Conservation (phyloP, 106 monocot genomes). For the Acorus calamus region DNA sequence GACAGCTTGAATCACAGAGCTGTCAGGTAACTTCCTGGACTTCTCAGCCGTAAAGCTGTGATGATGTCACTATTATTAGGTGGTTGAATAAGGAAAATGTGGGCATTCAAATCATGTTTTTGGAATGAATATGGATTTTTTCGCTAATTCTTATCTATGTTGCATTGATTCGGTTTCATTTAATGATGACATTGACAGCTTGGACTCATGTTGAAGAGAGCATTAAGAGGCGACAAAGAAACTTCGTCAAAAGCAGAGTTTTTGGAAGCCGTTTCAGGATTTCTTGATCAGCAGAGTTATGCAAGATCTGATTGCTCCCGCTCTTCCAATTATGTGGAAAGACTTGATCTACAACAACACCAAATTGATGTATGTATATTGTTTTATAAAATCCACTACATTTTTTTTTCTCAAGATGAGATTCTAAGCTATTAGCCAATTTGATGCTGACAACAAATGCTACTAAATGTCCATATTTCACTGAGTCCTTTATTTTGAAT, state of each 20-base stretch:
- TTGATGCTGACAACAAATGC: too few species aligned
- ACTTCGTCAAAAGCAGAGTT: constrained; percentile 15
- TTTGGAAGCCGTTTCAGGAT: constrained; percentile 11
- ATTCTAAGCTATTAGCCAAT: too few species aligned
- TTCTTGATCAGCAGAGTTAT: constrained; percentile 10
- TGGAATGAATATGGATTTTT: not conserved
- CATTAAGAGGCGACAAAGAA: constrained; percentile 13
- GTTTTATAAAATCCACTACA: too few species aligned
- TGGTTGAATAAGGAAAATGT: too few species aligned
- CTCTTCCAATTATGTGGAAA: constrained; percentile 4
- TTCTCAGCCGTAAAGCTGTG: not conserved
- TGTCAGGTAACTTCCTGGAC: constrained; percentile 15
- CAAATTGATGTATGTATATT: constrained; percentile 19
- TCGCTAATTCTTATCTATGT: not conserved
- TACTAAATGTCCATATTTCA: too few species aligned
- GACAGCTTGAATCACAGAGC: constrained; percentile 17
- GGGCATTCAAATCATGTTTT: too few species aligned
- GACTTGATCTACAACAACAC: constrained; percentile 19
- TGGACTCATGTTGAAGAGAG: constrained; percentile 21
- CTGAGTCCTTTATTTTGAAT: too few species aligned
- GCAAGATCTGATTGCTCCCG: not conserved
- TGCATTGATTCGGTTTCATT: not conserved
- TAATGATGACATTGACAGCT: constrained; percentile 10
- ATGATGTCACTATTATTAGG: too few species aligned
- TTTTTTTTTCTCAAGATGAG: too few species aligned